Evolutionary conservation across 1,284 basidiomycete species (phyloP).

Genomic region (Tylopilus orsonianus): DNA sequence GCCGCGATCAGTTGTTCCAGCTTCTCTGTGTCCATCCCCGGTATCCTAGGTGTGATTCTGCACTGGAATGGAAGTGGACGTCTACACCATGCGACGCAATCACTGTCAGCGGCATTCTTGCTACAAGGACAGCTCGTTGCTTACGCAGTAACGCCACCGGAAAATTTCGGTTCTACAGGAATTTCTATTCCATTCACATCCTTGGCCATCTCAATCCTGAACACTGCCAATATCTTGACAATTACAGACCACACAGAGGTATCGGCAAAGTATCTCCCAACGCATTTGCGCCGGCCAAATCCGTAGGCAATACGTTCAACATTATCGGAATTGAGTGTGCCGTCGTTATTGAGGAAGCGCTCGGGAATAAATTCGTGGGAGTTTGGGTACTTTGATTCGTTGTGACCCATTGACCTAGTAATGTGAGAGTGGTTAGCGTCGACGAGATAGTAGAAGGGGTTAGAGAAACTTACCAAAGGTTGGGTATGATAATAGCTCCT

Average conservation of each 20-base stretch:
- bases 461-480: slow-evolving; percentile 20
- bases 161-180: slow-evolving; percentile 14
- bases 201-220: slow-evolving; percentile 13
- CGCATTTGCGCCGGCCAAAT: slow-evolving; percentile 27
- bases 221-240: slow-evolving; percentile 19
- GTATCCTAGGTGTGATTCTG: slow-evolving; percentile 16
- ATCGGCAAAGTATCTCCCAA: slow-evolving; percentile 21
- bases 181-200: slow-evolving; percentile 30
- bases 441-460: background rate
- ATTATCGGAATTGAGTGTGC: slow-evolving; percentile 13
- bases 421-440: background rate
- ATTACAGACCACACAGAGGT: slow-evolving; percentile 21
- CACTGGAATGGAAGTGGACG: slow-evolving; percentile 25
- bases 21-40: slow-evolving; percentile 6
- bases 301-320: slow-evolving; percentile 15
- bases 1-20: slow-evolving; percentile 21
- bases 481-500: slow-evolving; percentile 22
- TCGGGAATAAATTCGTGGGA: slow-evolving; percentile 24
- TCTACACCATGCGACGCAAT: slow-evolving; percentile 3
- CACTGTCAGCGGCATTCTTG: background rate
- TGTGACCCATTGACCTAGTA: slow-evolving; percentile 25
- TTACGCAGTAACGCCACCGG: slow-evolving; percentile 16
- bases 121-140: background rate
- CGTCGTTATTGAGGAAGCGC: slow-evolving; percentile 23
- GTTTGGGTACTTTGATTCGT: slow-evolving; percentile 19